A percentile compares a stretch with the other conserved stretches of the same genome.
phyloP scores from a whole-genome alignment of 257 asterid species.

The Solanum medicagineum region DNA sequence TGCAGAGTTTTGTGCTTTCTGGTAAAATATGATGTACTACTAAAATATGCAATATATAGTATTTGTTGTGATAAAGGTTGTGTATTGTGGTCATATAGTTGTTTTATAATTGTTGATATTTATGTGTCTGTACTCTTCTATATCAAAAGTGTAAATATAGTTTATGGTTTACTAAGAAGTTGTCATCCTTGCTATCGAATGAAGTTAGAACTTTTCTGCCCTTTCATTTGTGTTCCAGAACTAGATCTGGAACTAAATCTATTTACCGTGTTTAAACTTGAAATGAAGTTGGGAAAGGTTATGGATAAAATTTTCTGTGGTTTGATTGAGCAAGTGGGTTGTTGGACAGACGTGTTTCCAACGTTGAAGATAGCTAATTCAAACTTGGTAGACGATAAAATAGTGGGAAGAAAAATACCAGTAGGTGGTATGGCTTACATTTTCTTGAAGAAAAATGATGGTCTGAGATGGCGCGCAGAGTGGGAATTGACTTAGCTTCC shows the following conservation, averaged over 20 bases:
- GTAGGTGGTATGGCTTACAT: not conserved
- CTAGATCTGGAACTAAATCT: not conserved
- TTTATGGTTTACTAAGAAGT: not conserved
- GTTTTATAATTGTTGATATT: not conserved
- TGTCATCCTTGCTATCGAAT: not conserved
- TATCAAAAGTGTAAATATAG: slow-evolving; percentile 1
- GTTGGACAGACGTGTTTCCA: not conserved
- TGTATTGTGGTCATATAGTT: not conserved
- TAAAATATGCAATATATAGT: slow-evolving; percentile 1
- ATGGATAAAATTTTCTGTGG: not conserved
- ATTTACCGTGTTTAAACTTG: not conserved
- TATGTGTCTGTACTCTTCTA: slow-evolving; percentile 6
- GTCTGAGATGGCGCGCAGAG: not conserved
- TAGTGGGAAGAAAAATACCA: not conserved
- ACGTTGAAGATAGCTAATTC: slow-evolving; percentile 10
- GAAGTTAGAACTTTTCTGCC: not conserved
- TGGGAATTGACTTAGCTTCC: not conserved
- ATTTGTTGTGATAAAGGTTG: slow-evolving; percentile 5
- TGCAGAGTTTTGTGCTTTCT: slow-evolving; percentile 6
- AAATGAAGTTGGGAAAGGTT: not conserved
- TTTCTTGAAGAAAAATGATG: not conserved
- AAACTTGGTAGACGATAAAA: not conserved
- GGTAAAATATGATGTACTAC: slow-evolving; percentile 1
- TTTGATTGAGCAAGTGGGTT: not conserved
- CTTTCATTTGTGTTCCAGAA: not conserved